Evolutionary conservation across 208 protist genomes (phyloP).

Genomic region (Zelonia costaricensis): DNA sequence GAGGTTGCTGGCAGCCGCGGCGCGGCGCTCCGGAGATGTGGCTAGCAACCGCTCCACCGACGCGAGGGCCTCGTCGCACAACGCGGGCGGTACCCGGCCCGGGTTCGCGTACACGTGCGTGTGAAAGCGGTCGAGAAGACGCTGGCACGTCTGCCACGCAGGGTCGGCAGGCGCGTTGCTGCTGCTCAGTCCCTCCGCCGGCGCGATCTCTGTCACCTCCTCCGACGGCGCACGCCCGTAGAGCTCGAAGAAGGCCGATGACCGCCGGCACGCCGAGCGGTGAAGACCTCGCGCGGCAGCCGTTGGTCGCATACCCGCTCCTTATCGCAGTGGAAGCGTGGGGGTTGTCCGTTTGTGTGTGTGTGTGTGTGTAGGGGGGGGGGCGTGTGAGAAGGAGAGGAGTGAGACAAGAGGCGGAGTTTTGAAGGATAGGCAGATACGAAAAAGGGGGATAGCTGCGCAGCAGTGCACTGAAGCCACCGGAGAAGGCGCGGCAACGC

Average conservation of each 20-base stretch:
- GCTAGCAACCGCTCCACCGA: constrained; percentile 17
- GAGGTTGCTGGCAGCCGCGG: constrained; percentile 3
- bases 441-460: neutral
- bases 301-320: no score
- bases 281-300: neutral
- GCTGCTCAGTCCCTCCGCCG: neutral
- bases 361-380: neutral
- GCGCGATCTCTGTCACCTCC: neutral
- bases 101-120: constrained; percentile 30
- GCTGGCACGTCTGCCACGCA: constrained; percentile 8
- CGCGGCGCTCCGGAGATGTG: constrained; percentile 15
- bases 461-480: no score
- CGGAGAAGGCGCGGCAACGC: no score
- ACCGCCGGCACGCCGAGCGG: constrained; percentile 8
- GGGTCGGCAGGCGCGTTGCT: neutral
- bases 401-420: no score
- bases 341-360: no score
- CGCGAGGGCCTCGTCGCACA: constrained; percentile 19
- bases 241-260: constrained; percentile 24
- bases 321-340: no score
- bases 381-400: neutral
- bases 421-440: neutral
- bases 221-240: constrained; percentile 14
- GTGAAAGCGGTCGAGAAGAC: constrained; percentile 17
- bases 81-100: neutral